phyloP scores from a whole-genome alignment of 257 asterid genomes.

The Orobanche coerulescens region DNA sequence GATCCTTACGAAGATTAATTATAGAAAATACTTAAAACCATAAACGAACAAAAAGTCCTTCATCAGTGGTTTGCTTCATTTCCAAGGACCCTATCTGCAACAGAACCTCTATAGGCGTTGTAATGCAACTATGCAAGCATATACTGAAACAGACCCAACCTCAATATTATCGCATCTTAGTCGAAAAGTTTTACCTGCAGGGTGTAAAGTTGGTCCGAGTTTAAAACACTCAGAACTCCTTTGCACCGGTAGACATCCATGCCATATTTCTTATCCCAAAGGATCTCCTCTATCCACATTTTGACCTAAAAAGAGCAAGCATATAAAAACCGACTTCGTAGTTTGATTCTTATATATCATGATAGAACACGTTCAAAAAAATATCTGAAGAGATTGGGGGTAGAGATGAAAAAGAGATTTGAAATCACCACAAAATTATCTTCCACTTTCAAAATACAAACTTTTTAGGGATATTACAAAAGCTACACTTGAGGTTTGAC shows the following conservation, averaged over 20 bases:
- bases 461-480: neutral
- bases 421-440: neutral
- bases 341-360: neutral
- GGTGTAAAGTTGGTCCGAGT: constrained; percentile 71
- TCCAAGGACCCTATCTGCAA: too few species aligned
- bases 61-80: too few species aligned
- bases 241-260: constrained; percentile 97
- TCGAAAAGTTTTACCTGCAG: constrained; percentile 51
- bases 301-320: constrained; percentile 39
- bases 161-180: neutral
- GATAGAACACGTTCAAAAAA: neutral
- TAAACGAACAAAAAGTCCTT: too few species aligned
- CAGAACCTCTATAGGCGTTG: too few species aligned
- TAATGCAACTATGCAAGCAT: too few species aligned
- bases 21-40: too few species aligned
- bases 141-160: constrained; percentile 7
- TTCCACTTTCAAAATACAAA: neutral
- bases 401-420: neutral
- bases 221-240: constrained; percentile 56
- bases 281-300: constrained; percentile 82
- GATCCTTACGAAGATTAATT: constrained; percentile 10
- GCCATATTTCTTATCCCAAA: constrained; percentile 81
- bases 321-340: neutral
- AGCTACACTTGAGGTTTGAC: neutral
- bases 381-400: neutral